A percentile compares a stretch with the other conserved stretches of the same genome.
Evolutionary conservation across 2,329 filamentous ascomycete species (phyloP).

Genomic region (Aspergillus pseudoterreus): DNA sequence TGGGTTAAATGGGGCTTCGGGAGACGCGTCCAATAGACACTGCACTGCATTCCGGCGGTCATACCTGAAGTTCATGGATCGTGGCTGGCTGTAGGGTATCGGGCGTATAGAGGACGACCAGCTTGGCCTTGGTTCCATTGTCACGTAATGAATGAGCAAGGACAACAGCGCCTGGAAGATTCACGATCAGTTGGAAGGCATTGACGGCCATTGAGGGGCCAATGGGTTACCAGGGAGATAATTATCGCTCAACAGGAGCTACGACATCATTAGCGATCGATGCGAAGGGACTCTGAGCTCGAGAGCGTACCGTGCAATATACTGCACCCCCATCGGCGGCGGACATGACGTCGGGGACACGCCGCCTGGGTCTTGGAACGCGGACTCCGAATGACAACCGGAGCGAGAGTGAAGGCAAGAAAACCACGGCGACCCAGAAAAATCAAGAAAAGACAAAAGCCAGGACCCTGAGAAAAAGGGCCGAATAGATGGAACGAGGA

Average conservation of each 20-base stretch:
- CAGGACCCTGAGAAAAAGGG: neutral
- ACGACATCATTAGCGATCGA: constrained; percentile 13
- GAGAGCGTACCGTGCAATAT: constrained; percentile 59
- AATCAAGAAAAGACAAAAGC: neutral
- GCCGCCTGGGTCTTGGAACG: neutral
- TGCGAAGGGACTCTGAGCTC: constrained; percentile 8
- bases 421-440: neutral
- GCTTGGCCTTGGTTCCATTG: constrained; percentile 78
- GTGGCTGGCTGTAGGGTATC: constrained; percentile 74
- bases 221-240: constrained; percentile 77
- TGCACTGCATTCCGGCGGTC: constrained; percentile 7
- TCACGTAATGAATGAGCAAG: constrained; percentile 93
- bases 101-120: constrained; percentile 78
- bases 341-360: constrained; percentile 33
- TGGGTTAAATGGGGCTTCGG: constrained; percentile 16
- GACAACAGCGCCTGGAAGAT: constrained; percentile 72
- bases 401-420: neutral
- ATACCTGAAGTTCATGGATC: constrained; percentile 72
- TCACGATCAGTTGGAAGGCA: constrained; percentile 8
- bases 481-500: neutral
- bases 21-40: neutral
- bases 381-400: neutral
- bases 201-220: neutral
- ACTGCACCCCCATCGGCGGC: constrained; percentile 50
- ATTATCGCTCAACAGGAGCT: constrained; percentile 88